phyloP scores from a whole-genome alignment of 2,329 filamentous ascomycete species.

The Alternaria arborescens region DNA sequence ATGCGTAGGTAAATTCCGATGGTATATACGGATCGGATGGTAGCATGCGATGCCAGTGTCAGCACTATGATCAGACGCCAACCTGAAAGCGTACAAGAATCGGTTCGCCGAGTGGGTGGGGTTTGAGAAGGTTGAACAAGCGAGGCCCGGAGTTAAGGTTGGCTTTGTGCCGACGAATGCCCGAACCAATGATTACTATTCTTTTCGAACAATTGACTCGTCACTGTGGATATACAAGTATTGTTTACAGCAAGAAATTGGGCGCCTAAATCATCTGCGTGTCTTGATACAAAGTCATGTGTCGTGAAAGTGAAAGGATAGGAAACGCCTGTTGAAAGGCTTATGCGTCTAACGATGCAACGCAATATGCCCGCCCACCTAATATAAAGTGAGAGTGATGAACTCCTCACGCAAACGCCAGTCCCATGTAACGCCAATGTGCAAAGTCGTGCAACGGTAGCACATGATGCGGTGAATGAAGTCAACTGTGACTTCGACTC shows the following conservation, averaged over 20 bases:
- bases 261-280: not conserved
- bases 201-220: not conserved
- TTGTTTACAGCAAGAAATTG: not conserved
- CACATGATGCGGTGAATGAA: not conserved
- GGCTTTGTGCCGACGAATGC: not conserved
- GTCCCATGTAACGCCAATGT: slow-evolving; percentile 21
- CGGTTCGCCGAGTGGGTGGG: not conserved
- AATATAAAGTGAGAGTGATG: slow-evolving; percentile 40
- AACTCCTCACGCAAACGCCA: slow-evolving; percentile 29
- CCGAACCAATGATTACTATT: not conserved
- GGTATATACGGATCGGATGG: not conserved
- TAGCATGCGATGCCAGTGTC: not conserved
- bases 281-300: not conserved
- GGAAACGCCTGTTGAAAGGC: slow-evolving; percentile 12
- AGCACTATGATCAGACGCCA: not conserved
- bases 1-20: not conserved
- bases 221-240: not conserved
- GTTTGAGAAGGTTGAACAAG: not conserved
- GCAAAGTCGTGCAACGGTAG: not conserved
- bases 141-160: not conserved
- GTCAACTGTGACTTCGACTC: not conserved
- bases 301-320: not conserved
- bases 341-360: slow-evolving; percentile 8
- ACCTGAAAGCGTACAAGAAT: not conserved
- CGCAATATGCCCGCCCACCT: slow-evolving; percentile 7